Conservation (phyloP, 768 basidiomycete species). For the Mycena kentingensis region DNA sequence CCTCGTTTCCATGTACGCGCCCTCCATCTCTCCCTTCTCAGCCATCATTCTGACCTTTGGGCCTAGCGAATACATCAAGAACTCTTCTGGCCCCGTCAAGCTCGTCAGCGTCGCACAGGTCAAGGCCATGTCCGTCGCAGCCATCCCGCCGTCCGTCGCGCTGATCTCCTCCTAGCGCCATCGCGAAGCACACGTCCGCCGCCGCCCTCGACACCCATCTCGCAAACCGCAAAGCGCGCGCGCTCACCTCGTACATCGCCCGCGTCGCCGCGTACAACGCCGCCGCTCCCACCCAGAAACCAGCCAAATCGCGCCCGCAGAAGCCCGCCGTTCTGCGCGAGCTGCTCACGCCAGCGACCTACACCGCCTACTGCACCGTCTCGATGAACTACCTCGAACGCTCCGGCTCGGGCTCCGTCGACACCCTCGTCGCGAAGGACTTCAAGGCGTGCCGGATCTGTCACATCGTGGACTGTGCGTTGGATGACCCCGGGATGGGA, state of each 20-base stretch:
- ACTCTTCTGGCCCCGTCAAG: neutral
- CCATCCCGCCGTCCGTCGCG: neutral
- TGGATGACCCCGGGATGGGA: neutral
- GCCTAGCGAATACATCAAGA: neutral
- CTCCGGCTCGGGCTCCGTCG: neutral
- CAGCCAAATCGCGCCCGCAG: neutral
- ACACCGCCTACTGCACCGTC: neutral
- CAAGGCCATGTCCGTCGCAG: neutral
- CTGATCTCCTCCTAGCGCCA: neutral
- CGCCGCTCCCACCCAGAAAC: neutral
- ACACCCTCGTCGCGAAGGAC: neutral
- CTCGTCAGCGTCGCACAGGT: neutral
- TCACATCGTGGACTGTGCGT: neutral
- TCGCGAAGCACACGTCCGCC: neutral
- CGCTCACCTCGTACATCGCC: neutral
- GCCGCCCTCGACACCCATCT: neutral
- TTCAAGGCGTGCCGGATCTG: neutral
- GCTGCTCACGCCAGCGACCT: neutral
- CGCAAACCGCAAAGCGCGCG: neutral
- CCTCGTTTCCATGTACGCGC: neutral
- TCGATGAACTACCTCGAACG: neutral
- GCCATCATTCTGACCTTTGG: no score
- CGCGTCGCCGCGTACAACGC: neutral
- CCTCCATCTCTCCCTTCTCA: neutral
- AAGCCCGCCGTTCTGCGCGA: neutral